These are phyloP conservation scores for Cladosporium oxysporum DNA, from an alignment of 2,329 filamentous ascomycete species.

Conservation along the genomic window DNA sequence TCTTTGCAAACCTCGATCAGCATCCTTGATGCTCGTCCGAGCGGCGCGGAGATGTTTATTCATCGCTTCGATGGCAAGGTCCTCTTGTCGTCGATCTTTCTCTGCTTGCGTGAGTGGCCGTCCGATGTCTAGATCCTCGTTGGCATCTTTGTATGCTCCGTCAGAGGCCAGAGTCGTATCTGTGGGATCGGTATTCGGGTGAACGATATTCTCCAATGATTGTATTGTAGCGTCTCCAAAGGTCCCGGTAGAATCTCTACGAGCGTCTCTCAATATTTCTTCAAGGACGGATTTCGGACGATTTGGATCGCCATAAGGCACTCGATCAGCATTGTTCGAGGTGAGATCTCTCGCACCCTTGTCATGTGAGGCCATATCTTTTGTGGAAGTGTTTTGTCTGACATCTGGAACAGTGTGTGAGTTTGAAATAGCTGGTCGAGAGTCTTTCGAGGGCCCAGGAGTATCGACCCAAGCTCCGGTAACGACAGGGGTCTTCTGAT, in stretches of 20 bases:
- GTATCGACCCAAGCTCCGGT: constrained; percentile 54
- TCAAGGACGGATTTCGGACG: constrained; percentile 38
- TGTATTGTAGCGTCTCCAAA: constrained; percentile 51
- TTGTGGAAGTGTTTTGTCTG: too few species aligned
- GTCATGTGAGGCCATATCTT: not conserved
- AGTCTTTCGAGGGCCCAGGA: constrained; percentile 27
- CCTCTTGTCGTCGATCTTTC: constrained; percentile 45
- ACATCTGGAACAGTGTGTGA: not conserved
- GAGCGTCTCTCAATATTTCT: constrained; percentile 44
- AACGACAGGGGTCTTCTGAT: constrained; percentile 43
- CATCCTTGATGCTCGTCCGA: constrained; percentile 47
- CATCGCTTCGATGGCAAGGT: constrained; percentile 45
- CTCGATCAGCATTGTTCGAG: not conserved
- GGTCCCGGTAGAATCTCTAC: constrained; percentile 31
- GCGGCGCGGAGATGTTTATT: constrained; percentile 44
- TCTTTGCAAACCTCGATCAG: constrained; percentile 44
- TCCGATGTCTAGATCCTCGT: constrained; percentile 1
- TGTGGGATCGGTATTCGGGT: constrained; percentile 30
- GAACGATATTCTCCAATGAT: constrained; percentile 49
- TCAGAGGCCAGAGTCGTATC: constrained; percentile 30
- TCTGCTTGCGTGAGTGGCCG: constrained; percentile 41
- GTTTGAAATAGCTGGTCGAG: not conserved
- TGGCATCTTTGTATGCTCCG: constrained; percentile 17
- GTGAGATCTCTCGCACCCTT: not conserved
- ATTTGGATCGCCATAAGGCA: not conserved